Evolutionary conservation across 371 early-diverging fungal species (phyloP).

Genomic region (Mortierella sp.): DNA sequence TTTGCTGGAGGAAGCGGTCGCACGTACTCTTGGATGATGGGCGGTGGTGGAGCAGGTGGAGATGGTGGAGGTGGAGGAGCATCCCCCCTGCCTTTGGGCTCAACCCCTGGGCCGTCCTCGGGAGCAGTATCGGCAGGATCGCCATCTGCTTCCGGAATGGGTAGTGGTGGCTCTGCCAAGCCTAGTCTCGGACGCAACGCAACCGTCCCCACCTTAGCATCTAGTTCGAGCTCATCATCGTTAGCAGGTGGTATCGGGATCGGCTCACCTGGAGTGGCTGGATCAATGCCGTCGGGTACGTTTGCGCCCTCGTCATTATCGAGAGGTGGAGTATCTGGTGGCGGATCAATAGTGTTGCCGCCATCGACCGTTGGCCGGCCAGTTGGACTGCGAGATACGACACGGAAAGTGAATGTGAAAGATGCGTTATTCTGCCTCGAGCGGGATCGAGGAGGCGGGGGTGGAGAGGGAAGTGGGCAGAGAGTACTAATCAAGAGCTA

Average conservation of each 20-base stretch:
- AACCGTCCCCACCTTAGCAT: background rate
- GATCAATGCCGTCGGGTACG: background rate
- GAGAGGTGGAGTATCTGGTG: conserved; percentile 13
- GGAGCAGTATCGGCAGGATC: conserved; percentile 21
- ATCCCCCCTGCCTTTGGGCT: conserved; percentile 26
- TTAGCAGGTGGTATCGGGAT: background rate
- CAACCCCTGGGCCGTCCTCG: conserved; percentile 1
- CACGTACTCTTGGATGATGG: conserved; percentile 74
- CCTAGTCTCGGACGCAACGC: conserved; percentile 1
- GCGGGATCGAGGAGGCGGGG: conserved; percentile 70
- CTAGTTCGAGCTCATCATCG: background rate
- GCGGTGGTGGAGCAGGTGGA: conserved; percentile 55
- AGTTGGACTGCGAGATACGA: conserved; percentile 22
- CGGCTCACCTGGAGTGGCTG: conserved; percentile 2
- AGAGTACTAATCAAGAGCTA: conserved; percentile 73
- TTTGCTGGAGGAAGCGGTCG: conserved; percentile 71
- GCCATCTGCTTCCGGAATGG: conserved; percentile 25
- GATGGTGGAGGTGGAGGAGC: conserved; percentile 18
- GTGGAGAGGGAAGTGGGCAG: conserved; percentile 62
- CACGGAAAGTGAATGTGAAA: conserved; percentile 65
- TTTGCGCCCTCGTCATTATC: background rate
- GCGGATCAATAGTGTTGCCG: conserved; percentile 47
- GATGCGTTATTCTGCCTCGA: conserved; percentile 81
- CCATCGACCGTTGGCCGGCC: conserved; percentile 49
- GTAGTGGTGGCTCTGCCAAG: background rate